A percentile compares a stretch with the other conserved stretches of the same genome.
phyloP scores from a whole-genome alignment of 495 filamentous ascomycete genomes.

The Penicillium malachiteum region DNA sequence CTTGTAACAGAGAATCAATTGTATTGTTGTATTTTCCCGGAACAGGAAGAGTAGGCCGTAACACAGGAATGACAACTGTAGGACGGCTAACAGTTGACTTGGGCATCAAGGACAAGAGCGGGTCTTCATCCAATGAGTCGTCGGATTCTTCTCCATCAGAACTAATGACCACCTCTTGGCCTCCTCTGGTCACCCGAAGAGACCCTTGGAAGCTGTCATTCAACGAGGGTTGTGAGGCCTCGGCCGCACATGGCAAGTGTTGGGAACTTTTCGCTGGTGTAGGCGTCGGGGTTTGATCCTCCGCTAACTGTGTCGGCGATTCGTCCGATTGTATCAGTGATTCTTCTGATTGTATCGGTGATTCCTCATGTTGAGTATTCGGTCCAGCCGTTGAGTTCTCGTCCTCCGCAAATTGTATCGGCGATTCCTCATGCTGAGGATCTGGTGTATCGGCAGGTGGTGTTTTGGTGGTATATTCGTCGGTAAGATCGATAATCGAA shows the following conservation, averaged over 20 bases:
- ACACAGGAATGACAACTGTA: background rate
- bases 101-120: slow-evolving; percentile 27
- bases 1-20: slow-evolving; percentile 62
- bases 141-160: slow-evolving; percentile 72
- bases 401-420: background rate
- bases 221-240: slow-evolving; percentile 16
- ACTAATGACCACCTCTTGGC: slow-evolving; percentile 56
- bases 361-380: background rate
- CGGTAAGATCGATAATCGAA: background rate
- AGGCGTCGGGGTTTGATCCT: slow-evolving; percentile 16
- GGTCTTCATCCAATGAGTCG: slow-evolving; percentile 43
- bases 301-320: background rate
- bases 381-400: background rate
- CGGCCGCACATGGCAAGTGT: slow-evolving; percentile 3
- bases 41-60: background rate
- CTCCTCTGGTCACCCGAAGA: slow-evolving; percentile 48
- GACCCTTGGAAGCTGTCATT: slow-evolving; percentile 25
- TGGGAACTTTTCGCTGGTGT: slow-evolving; percentile 21
- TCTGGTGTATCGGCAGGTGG: background rate
- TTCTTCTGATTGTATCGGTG: background rate
- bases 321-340: background rate
- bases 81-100: background rate
- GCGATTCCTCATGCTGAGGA: background rate
- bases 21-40: slow-evolving; percentile 64
- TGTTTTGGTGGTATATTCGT: background rate